Evolutionary conservation across 2,329 filamentous ascomycete species (phyloP).

Genomic region (Diaporthe aspalathi): DNA sequence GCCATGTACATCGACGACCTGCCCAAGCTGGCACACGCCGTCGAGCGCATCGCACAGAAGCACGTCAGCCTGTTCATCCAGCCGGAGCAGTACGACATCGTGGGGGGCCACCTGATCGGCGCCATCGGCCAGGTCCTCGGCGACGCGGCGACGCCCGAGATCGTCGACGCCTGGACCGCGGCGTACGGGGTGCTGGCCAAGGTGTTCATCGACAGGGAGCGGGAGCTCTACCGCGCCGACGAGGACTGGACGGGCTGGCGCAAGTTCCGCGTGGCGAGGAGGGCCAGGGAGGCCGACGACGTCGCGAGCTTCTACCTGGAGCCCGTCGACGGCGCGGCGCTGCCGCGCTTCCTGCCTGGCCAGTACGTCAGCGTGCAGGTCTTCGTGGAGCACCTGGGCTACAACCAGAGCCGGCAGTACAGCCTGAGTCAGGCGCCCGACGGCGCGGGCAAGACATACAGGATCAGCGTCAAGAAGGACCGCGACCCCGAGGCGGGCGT

Average conservation of each 20-base stretch:
- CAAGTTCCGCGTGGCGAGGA: constrained; percentile 64
- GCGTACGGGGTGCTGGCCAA: constrained; percentile 79
- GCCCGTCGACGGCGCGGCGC: constrained; percentile 66
- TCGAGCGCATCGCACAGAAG: constrained; percentile 80
- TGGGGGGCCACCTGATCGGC: constrained; percentile 74
- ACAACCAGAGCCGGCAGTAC: constrained; percentile 80
- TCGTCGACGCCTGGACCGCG: constrained; percentile 76
- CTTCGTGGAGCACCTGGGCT: constrained; percentile 69
- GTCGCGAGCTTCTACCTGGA: constrained; percentile 79
- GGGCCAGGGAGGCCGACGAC: constrained; percentile 66
- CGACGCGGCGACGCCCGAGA: constrained; percentile 71
- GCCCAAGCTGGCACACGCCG: constrained; percentile 63
- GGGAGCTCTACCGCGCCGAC: constrained; percentile 65
- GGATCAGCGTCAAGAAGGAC: constrained; percentile 80
- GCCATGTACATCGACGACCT: constrained; percentile 79
- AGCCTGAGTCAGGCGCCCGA: constrained; percentile 71
- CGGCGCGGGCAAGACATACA: constrained; percentile 68
- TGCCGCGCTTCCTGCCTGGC: constrained; percentile 75
- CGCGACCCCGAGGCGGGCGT: constrained; percentile 51
- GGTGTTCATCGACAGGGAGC: constrained; percentile 76
- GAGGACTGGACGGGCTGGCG: constrained; percentile 61
- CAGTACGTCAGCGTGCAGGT: constrained; percentile 79
- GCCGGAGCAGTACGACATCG: constrained; percentile 76
- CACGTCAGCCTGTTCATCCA: constrained; percentile 78
- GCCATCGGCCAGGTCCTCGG: constrained; percentile 77